Conservation (phyloP, 2,329 filamentous ascomycete species). For the Xylariaceae sp. region DNA sequence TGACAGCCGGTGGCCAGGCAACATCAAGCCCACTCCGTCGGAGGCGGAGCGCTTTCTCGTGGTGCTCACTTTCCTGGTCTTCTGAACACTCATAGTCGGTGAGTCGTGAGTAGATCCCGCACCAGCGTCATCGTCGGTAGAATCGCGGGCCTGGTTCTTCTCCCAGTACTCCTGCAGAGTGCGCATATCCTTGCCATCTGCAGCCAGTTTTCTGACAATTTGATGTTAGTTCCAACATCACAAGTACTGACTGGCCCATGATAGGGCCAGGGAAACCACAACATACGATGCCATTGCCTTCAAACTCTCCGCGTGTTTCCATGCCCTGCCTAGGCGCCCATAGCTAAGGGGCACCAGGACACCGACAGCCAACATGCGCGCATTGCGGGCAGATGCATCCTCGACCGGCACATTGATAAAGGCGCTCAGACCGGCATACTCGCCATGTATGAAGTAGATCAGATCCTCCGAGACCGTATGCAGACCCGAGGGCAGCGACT, state of each 20-base stretch:
- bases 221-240: slow-evolving; percentile 5
- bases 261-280: not conserved
- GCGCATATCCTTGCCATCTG: slow-evolving; percentile 57
- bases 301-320: slow-evolving; percentile 76
- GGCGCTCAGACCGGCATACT: slow-evolving; percentile 82
- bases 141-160: slow-evolving; percentile 44
- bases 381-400: slow-evolving; percentile 72
- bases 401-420: slow-evolving; percentile 81
- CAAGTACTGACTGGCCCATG: not conserved
- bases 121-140: slow-evolving; percentile 33
- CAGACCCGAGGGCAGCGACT: slow-evolving; percentile 86
- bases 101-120: slow-evolving; percentile 23
- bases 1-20: slow-evolving; percentile 62
- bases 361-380: slow-evolving; percentile 88
- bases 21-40: slow-evolving; percentile 54
- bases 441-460: slow-evolving; percentile 86
- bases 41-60: slow-evolving; percentile 55
- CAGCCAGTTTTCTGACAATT: slow-evolving; percentile 50
- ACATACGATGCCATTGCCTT: slow-evolving; percentile 67
- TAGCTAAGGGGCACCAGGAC: slow-evolving; percentile 80
- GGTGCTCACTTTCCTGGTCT: slow-evolving; percentile 34
- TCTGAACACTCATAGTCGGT: slow-evolving; percentile 47
- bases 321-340: slow-evolving; percentile 79
- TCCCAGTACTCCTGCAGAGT: slow-evolving; percentile 79
- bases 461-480: slow-evolving; percentile 86